phyloP scores from a whole-genome alignment of 164 flowering plant genomes.

The Cinnamomum chago region DNA sequence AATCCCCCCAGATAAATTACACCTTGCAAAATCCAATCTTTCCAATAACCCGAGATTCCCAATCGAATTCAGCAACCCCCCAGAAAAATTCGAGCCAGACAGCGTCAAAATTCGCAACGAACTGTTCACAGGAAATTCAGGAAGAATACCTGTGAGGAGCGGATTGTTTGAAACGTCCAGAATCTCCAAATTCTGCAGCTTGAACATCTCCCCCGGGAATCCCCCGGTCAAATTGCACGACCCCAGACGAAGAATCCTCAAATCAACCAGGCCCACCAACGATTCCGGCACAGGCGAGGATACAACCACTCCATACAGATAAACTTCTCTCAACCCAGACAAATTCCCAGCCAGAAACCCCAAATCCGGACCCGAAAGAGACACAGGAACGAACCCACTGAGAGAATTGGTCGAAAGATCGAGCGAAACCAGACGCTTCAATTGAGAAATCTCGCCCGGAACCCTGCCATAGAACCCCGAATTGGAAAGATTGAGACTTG shows the following conservation, averaged over 20 bases:
- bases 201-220: constrained; percentile 29
- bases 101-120: constrained; percentile 24
- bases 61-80: constrained; percentile 35
- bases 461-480: constrained; percentile 39
- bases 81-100: constrained; percentile 26
- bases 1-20: constrained; percentile 34
- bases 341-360: constrained; percentile 13
- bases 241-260: constrained; percentile 24
- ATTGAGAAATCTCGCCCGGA: constrained; percentile 27
- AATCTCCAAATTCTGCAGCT: constrained; percentile 17
- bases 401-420: background rate
- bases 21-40: constrained; percentile 20
- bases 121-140: constrained; percentile 25
- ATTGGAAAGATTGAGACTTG: constrained; percentile 41
- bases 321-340: constrained; percentile 21
- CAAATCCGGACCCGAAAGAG: too few species aligned
- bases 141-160: constrained; percentile 22
- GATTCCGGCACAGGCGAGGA: constrained; percentile 31
- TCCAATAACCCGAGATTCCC: constrained; percentile 28
- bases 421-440: constrained; percentile 24
- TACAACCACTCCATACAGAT: constrained; percentile 35
- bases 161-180: constrained; percentile 23
- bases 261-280: constrained; percentile 26
- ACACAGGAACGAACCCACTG: background rate
- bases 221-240: constrained; percentile 26